Evolutionary conservation across 768 basidiomycete genomes (phyloP), one percentile per base, ranked within the genome.

Genomic region (Xerocomellus intermedius): DNA sequence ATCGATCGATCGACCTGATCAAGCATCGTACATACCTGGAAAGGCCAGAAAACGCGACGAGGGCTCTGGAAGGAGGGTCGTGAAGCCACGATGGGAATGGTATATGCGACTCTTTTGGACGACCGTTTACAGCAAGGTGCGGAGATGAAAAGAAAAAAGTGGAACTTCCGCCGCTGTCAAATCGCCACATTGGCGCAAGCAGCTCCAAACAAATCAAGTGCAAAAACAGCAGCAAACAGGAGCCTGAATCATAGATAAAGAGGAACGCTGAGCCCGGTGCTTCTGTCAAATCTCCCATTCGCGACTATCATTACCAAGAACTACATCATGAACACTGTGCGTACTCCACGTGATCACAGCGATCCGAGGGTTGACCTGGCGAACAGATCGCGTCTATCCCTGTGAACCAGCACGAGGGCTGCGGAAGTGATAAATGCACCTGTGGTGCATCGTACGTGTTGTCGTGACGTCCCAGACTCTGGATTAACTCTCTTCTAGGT

Each of bases 321-420:
- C 37, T 10, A 28, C 30, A 58, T 30, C 49, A 58, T 58, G 57
- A 59, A 35, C 49, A n/a, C 39, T 12, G 57, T 58, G 6, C 28
- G 57, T 52, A 7, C 28, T n/a, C n/a, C n/a, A n/a, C n/a, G n/a
- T n/a, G n/a, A n/a, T n/a, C n/a, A n/a, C n/a, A n/a, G 10, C 21
- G 19, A 45, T 19, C 19, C 3, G 9, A 22, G 13, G 12, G 30
- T 22, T 44, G 43, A 58, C 26, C 1, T 0, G 13, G 21, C 13
- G 8, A 19, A 24, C 7, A 58, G 57, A 42, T 47, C 45, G 28
- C 30, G 0, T 59, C 39, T 12, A 38, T 38, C 19, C 56, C 44
- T n/a, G 56, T 52, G 4, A 59, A 58, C 56, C 49, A 59, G 39
- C 13, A 51, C 49, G 37, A 10, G n/a, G 12, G 12, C 21, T 58